These are phyloP conservation scores for Talaromyces islandicus DNA, from an alignment of 2,329 filamentous ascomycete genomes.

Conservation along the genomic window DNA sequence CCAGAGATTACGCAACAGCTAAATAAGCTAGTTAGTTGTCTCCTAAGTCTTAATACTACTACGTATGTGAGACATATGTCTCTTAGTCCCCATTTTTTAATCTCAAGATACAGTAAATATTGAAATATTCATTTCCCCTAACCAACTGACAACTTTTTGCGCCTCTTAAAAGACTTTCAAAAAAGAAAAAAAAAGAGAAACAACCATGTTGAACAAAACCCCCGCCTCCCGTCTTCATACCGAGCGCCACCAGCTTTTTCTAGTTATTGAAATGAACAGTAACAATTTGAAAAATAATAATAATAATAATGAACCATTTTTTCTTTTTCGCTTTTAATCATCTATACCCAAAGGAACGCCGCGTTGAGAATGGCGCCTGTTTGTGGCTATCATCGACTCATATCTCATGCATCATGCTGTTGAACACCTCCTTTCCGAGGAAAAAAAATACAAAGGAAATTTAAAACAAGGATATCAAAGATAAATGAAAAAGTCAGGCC, in stretches of 20 bases:
- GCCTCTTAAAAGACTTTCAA: no score
- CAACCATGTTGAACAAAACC: no score
- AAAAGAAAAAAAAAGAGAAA: no score
- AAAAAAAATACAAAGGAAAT: constrained; percentile 14
- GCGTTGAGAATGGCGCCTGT: constrained; percentile 16
- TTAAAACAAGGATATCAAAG: constrained; percentile 9
- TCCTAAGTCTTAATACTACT: no score
- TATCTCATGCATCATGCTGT: constrained; percentile 10
- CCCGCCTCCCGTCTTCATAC: neutral
- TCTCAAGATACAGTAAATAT: neutral
- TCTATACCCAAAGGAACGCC: constrained; percentile 13
- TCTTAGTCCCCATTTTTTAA: neutral
- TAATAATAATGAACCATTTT: neutral
- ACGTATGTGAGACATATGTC: neutral
- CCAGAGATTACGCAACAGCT: no score
- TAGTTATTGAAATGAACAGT: neutral
- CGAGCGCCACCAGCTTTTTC: neutral
- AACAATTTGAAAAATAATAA: neutral
- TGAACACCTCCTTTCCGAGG: constrained; percentile 10
- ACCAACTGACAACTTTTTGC: no score
- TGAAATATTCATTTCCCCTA: neutral
- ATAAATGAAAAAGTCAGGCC: neutral
- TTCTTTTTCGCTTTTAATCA: neutral
- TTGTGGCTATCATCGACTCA: constrained; percentile 11
- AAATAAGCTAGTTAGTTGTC: no score